These are phyloP conservation scores for Cicer judaicum DNA, from an alignment of 306 rosid genomes.

Conservation along the genomic window DNA sequence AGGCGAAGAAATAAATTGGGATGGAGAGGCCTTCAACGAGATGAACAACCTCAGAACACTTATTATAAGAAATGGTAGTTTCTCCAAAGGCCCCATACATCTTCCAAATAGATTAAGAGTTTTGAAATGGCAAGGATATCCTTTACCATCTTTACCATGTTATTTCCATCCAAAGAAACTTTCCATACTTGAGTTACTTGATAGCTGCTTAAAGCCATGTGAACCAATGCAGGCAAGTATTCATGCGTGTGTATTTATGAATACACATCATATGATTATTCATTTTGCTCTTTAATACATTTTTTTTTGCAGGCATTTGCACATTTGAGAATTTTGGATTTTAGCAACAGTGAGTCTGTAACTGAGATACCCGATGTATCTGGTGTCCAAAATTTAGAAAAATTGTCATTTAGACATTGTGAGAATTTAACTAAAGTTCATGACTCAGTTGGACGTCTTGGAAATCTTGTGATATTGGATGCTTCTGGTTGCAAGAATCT, in stretches of 20 bases:
- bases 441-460: neutral
- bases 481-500: neutral
- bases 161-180: slow-evolving; percentile 1
- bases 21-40: slow-evolving; percentile 22
- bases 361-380: slow-evolving; percentile 9
- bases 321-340: neutral
- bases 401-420: neutral
- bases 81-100: slow-evolving; percentile 17
- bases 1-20: slow-evolving; percentile 21
- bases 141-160: neutral
- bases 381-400: neutral
- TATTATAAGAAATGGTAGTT: slow-evolving; percentile 18
- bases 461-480: slow-evolving; percentile 1
- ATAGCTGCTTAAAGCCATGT: neutral
- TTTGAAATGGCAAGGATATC: slow-evolving; percentile 13
- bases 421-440: neutral
- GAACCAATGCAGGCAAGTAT: slow-evolving; percentile 9
- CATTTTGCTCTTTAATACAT: neutral
- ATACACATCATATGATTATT: neutral
- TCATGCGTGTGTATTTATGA: neutral
- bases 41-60: slow-evolving; percentile 24
- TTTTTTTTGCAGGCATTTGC: neutral
- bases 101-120: slow-evolving; percentile 20
- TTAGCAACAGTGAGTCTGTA: neutral
- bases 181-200: slow-evolving; percentile 11